Evolutionary conservation across 371 early-diverging fungal species (phyloP).

Genomic region (Syncephalastrum racemosum): DNA sequence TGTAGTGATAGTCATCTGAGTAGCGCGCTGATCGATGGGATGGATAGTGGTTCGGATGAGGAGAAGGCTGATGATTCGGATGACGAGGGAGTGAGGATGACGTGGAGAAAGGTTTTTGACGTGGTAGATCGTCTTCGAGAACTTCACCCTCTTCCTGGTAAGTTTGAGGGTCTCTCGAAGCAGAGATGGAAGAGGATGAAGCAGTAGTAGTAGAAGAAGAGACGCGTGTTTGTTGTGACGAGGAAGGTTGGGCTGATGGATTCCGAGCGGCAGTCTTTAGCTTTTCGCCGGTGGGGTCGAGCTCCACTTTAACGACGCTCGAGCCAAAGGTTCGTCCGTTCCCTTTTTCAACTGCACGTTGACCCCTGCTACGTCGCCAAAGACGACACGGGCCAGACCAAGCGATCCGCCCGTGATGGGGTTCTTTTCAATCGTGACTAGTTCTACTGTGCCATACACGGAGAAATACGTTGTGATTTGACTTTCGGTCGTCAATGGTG

Average conservation of each 20-base stretch:
- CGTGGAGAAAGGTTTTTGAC: conserved; percentile 3
- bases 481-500: conserved; percentile 43
- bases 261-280: conserved; percentile 19
- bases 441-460: conserved; percentile 53
- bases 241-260: neutral
- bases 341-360: conserved; percentile 56
- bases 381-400: conserved; percentile 56
- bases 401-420: conserved; percentile 56
- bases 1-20: conserved; percentile 25
- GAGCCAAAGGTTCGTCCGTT: conserved; percentile 59
- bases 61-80: conserved; percentile 15
- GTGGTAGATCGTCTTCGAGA: conserved; percentile 21
- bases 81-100: conserved; percentile 17
- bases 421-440: conserved; percentile 51
- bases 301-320: conserved; percentile 56
- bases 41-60: conserved; percentile 23
- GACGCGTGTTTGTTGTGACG: neutral
- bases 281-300: conserved; percentile 53
- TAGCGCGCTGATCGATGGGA: conserved; percentile 26
- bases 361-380: conserved; percentile 43
- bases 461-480: conserved; percentile 53
- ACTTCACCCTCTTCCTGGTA: conserved; percentile 34
- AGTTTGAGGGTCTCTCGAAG: too few relatives aligned
- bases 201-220: conserved; percentile 8
- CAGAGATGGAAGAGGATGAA: conserved; percentile 6